These are phyloP conservation scores for Rhododendron vialii DNA, from an alignment of 148 eudicot genomes.

Conservation along the genomic window DNA sequence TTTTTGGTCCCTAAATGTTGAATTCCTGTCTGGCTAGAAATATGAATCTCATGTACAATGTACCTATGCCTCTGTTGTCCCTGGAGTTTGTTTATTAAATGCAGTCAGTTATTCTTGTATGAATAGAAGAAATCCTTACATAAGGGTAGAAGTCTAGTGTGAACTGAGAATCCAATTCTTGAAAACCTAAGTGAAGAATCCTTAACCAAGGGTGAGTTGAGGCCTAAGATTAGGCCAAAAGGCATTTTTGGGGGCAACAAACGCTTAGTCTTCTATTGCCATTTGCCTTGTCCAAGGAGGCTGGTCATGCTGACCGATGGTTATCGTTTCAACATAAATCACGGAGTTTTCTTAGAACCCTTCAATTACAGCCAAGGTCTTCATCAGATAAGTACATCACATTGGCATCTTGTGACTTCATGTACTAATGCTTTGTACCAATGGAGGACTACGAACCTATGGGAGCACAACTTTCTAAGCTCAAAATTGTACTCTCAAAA, in stretches of 20 bases:
- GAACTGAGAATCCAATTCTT: not conserved
- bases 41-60: not conserved
- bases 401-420: not conserved
- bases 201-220: not conserved
- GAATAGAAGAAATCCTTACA: not conserved
- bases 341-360: not conserved
- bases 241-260: not conserved
- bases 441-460: not conserved
- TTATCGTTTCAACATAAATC: not conserved
- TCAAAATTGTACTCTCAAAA: not conserved
- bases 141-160: not conserved
- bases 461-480: not conserved
- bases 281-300: not conserved
- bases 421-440: not conserved
- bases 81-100: not conserved
- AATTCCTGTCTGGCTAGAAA: not conserved
- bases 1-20: not conserved
- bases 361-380: not conserved
- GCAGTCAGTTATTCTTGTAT: not conserved
- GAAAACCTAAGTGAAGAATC: not conserved
- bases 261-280: not conserved
- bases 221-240: not conserved
- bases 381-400: not conserved
- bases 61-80: not conserved
- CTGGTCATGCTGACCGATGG: not conserved